Evolutionary conservation across 768 basidiomycete species (phyloP).

Genomic region (Hericium erinaceus): DNA sequence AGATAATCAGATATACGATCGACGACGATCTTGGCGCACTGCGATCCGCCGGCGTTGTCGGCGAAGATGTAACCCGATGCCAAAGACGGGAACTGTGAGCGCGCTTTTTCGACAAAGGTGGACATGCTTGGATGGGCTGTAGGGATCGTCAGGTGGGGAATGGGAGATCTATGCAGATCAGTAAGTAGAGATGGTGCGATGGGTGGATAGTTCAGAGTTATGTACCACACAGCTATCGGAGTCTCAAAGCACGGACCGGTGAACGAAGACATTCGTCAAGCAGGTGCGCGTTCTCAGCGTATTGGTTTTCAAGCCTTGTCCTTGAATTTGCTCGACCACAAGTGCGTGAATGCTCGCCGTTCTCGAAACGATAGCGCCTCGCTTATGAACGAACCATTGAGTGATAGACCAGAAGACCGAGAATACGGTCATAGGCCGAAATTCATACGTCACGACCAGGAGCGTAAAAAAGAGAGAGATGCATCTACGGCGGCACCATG

Average conservation of each 20-base stretch:
- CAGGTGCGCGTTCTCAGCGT: too few relatives aligned
- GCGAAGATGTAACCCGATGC: slow-evolving; percentile 53
- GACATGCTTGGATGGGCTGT: not conserved
- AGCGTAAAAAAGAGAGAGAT: too few relatives aligned
- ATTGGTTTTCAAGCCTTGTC: too few relatives aligned
- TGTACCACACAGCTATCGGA: not conserved
- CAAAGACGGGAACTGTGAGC: slow-evolving; percentile 56
- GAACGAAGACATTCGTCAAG: too few relatives aligned
- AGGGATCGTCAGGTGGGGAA: not conserved
- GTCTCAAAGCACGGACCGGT: not conserved
- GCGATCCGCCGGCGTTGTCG: slow-evolving; percentile 75
- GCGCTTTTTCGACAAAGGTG: slow-evolving; percentile 32
- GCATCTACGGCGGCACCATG: too few relatives aligned
- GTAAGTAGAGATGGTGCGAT: not conserved
- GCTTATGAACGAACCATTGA: too few relatives aligned
- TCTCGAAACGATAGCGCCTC: too few relatives aligned
- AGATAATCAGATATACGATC: slow-evolving; percentile 61
- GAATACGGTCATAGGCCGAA: too few relatives aligned
- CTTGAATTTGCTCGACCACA: too few relatives aligned
- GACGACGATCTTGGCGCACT: slow-evolving; percentile 44
- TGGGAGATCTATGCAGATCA: not conserved
- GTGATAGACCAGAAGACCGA: too few relatives aligned
- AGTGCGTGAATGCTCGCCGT: too few relatives aligned
- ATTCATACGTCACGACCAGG: too few relatives aligned
- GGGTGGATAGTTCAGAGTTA: not conserved